Conservation (phyloP, 805 yeast genomes). For the Brettanomyces naardenensis region DNA sequence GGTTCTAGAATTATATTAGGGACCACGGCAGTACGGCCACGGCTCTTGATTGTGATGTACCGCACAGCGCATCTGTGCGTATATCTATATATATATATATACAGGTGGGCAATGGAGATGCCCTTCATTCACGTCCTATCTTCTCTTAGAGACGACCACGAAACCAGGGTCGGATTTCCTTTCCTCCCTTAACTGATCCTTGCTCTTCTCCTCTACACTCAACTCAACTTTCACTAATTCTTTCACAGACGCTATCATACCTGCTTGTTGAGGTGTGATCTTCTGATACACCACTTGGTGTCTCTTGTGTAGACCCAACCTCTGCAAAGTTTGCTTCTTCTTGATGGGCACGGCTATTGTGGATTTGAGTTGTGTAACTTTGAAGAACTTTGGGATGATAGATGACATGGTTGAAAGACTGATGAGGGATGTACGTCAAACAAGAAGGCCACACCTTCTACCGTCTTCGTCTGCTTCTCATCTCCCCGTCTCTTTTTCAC, state of each 20-base stretch:
- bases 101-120: too few relatives aligned
- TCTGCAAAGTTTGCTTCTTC: slow-evolving; percentile 53
- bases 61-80: too few relatives aligned
- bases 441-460: too few relatives aligned
- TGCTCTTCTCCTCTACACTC: slow-evolving; percentile 44
- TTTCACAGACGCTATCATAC: slow-evolving; percentile 73
- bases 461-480: not conserved
- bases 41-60: too few relatives aligned
- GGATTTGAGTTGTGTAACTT: slow-evolving; percentile 73
- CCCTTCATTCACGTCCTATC: too few relatives aligned
- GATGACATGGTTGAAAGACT: slow-evolving; percentile 2
- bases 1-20: too few relatives aligned
- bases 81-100: too few relatives aligned
- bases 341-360: slow-evolving; percentile 76
- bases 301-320: slow-evolving; percentile 69
- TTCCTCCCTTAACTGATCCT: slow-evolving; percentile 40
- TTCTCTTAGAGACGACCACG: slow-evolving; percentile 30
- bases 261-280: slow-evolving; percentile 76
- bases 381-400: slow-evolving; percentile 34
- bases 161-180: slow-evolving; percentile 67
- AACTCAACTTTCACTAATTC: slow-evolving; percentile 81
- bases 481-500: not conserved
- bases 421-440: too few relatives aligned
- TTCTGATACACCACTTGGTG: slow-evolving; percentile 67
- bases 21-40: too few relatives aligned